These are phyloP conservation scores for thale cress (Arabidopsis thaliana) DNA, from an alignment of 345 rosid species.

Conservation along the genomic window DNA sequence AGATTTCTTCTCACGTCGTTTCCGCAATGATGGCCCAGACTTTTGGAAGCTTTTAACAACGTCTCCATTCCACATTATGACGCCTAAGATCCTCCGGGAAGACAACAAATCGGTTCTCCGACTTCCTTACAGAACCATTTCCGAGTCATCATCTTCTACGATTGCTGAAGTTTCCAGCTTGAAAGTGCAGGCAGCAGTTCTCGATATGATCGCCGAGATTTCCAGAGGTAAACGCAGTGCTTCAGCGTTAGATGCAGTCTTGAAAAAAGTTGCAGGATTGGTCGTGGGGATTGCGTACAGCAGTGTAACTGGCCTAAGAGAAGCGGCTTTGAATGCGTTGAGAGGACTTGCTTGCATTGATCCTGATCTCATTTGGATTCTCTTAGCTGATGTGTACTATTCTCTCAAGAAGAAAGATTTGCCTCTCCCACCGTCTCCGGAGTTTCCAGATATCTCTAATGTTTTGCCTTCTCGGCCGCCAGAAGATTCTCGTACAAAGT, in stretches of 20 bases:
- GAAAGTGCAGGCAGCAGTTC: constrained; percentile 81
- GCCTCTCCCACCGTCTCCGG: constrained; percentile 60
- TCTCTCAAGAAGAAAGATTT: constrained; percentile 53
- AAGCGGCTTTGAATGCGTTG: constrained; percentile 73
- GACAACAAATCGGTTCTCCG: constrained; percentile 57
- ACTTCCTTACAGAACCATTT: constrained; percentile 73
- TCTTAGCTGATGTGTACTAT: constrained; percentile 82
- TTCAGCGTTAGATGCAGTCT: constrained; percentile 68
- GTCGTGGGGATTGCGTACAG: constrained; percentile 88
- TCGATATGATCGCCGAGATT: constrained; percentile 77
- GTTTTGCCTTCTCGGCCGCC: constrained; percentile 61
- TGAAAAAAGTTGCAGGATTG: constrained; percentile 86
- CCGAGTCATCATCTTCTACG: constrained; percentile 54
- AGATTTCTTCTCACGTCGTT: constrained; percentile 92
- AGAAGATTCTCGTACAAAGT: constrained; percentile 52
- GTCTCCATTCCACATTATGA: constrained; percentile 66
- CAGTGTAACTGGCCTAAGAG: constrained; percentile 64
- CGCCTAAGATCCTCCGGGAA: constrained; percentile 44
- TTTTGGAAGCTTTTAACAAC: constrained; percentile 85
- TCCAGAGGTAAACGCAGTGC: constrained; percentile 67
- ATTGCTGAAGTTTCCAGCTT: constrained; percentile 72
- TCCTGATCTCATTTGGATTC: constrained; percentile 92
- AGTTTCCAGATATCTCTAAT: constrained; percentile 54
- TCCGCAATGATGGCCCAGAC: constrained; percentile 69
- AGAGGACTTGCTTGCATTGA: constrained; percentile 76